Evolutionary conservation across 148 eudicot species (phyloP), one percentile per base, ranked within the genome.

Genomic region (Rhododendron ferrugineum): DNA sequence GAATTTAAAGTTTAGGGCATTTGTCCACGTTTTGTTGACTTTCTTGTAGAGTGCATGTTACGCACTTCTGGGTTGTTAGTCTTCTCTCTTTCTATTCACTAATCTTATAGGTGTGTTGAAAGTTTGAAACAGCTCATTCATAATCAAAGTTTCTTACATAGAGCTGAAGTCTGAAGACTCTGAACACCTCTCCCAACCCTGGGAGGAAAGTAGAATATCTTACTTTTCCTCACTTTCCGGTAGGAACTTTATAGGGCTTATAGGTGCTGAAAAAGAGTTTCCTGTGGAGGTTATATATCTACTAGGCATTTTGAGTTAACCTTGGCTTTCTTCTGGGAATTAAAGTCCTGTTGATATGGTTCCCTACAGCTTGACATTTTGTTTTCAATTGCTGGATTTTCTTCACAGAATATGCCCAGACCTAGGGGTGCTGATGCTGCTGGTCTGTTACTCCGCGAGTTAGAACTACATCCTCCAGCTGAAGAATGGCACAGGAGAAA

Each of bases 401-500:
- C 23, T 42, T 11, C 87, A 88, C 89, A 97, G 99, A 93, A 95
- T 92, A 97, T 97, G 98, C 99, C 99, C 46, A 91, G 99, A 85
- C 99, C 99, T 85, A 93, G 96, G 86, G 99, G 99, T 86, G 99
- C 99, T n/a, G 99, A 97, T 83, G 98, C 98, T 80, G 99, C 99
- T 82, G 99, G 98, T 37, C 86, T 97, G 82, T 89, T 97, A 82
- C 93, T 97, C 66, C 94, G 99, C 23, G 99, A 97, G 90, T 89
- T 97, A 83, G 99, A 97, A 87, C 98, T 97, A 88, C 99, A 97
- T 87, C 99, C 99, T 68, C 98, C 99, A 47, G 98, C 99, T 80
- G 99, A 97, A 91, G 99, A 97, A 91, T 97, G 99, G 99, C 99
- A 97, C 89, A 90, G 97, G 85, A 88, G 96, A 40, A 95, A 95